Base-by-base conservation (phyloP, 1,139 yeast genomes). In the Geotrichum fermentans region DNA sequence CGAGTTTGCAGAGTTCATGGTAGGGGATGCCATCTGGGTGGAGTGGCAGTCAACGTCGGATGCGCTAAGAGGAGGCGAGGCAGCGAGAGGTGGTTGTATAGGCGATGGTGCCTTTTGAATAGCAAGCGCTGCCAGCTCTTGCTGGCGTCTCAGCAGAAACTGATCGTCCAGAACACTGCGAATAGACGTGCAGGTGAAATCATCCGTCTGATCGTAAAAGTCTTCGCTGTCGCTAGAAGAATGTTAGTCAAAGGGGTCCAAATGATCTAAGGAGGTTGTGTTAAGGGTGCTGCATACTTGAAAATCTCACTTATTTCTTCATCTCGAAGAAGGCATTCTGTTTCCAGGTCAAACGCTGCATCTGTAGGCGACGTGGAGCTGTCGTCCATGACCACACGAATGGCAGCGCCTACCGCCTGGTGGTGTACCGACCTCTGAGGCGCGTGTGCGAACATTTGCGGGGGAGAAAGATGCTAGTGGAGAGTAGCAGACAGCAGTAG, bases 401-500 rank as follows among this genome's bases (percentile, higher is more conserved):
- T 41, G 32, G 45, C 45, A 16, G 45, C 45, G 30, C 45, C 45
- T 14, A 41, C 45, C 13, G 18, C 20, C 24, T 41, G 37, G 16
- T 29, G 38, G n/a, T 37, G 40, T 21, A 37, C 24, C 7, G 34
- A n/a, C 17, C 6, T 5, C 34, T 13, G 5, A n/a, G n/a, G n/a
- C n/a, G n/a, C n/a, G n/a, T n/a, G n/a, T n/a, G n/a, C n/a, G n/a
- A n/a, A n/a, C n/a, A n/a, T n/a, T n/a, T n/a, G n/a, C n/a, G n/a
- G n/a, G n/a, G n/a, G n/a, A n/a, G n/a, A n/a, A n/a, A n/a, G n/a
- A n/a, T n/a, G n/a, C n/a, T n/a, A n/a, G n/a, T n/a, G n/a, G n/a
- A n/a, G n/a, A n/a, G n/a, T n/a, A n/a, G n/a, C n/a, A n/a, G n/a
- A n/a, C n/a, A n/a, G n/a, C n/a, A n/a, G n/a, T n/a, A n/a, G n/a